Evolutionary conservation across 352 stramenopile species (phyloP), one percentile per base, ranked within the genome.

Genomic region (Phytophthora palmivora): DNA sequence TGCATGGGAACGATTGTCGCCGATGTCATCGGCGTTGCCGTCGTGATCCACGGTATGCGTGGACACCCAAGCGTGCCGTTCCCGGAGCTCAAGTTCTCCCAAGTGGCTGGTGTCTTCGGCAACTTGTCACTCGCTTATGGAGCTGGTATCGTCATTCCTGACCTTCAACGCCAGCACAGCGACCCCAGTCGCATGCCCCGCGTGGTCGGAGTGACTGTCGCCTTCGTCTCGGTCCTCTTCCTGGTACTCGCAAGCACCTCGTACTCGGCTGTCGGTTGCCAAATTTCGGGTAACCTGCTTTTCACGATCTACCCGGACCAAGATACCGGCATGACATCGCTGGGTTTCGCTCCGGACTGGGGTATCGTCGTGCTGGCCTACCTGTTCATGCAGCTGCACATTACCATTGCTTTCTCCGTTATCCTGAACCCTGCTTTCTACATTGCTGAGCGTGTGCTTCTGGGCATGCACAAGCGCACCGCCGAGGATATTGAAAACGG

Each of bases 61-160:
- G 78, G 76, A 48, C 78, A 87, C 54, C 76, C 78, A 7, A 74
- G 63, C 6, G 66, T 87, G 0, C 75, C 76, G 3, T 53, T 46
- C 42, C 79, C 81, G 5, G 60, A 80, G 0, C 63, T 89, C 24
- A 69, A 67, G 44, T 82, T 89, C 41, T 67, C 76, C 12, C 75
- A 88, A 51, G 70, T 89, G 2, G 73, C 72, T 3, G 79, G 60
- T 21, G 73, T 76, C 2, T 89, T 89, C 47, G 81, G 81, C 42
- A 90, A 87, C 64, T 62, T 90, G 15, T 82, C 70, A 33, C 76
- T 91, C 49, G 78, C 79, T 15, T 91, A 89, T 60, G 79, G 72
- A 15, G 82, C 79, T 26, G 79, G 72, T 46, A 77, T 91, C 39
- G 75, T 89, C 38, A 88, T 91, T 53, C 82, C 82, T 1, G 70